Evolutionary conservation across 768 basidiomycete genomes (phyloP).

Genomic region (Sutorius australiensis): DNA sequence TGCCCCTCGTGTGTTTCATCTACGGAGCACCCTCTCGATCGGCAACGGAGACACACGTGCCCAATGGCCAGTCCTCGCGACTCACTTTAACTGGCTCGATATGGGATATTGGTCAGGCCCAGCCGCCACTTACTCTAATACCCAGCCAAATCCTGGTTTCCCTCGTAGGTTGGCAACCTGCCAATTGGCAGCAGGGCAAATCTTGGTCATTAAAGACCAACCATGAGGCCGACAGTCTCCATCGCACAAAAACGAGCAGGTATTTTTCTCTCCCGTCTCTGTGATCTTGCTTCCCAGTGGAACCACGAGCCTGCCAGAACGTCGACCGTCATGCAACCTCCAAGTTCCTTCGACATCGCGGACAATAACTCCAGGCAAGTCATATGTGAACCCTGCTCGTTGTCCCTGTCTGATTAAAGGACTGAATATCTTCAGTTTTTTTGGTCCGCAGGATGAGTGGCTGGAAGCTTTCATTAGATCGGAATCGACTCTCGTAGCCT

Average conservation of each 20-base stretch:
- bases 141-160: too few species aligned
- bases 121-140: too few species aligned
- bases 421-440: neutral
- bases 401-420: neutral
- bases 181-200: neutral
- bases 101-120: too few species aligned
- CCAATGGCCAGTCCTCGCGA: too few species aligned
- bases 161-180: neutral
- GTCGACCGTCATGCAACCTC: neutral
- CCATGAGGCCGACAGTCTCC: neutral
- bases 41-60: too few species aligned
- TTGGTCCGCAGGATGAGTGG: neutral
- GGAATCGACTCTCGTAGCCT: neutral
- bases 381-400: neutral
- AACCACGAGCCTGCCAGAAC: neutral
- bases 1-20: too few species aligned
- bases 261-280: too few species aligned
- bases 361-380: neutral
- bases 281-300: too few species aligned
- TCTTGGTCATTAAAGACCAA: neutral
- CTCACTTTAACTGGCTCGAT: too few species aligned
- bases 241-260: neutral
- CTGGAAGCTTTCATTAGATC: too few species aligned
- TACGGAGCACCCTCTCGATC: too few species aligned
- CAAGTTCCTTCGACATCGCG: too few species aligned